A percentile compares a stretch with the other conserved stretches of the same genome.
phyloP scores from a whole-genome alignment of 495 filamentous ascomycete genomes.

The Aspergillus coremiiformis region DNA sequence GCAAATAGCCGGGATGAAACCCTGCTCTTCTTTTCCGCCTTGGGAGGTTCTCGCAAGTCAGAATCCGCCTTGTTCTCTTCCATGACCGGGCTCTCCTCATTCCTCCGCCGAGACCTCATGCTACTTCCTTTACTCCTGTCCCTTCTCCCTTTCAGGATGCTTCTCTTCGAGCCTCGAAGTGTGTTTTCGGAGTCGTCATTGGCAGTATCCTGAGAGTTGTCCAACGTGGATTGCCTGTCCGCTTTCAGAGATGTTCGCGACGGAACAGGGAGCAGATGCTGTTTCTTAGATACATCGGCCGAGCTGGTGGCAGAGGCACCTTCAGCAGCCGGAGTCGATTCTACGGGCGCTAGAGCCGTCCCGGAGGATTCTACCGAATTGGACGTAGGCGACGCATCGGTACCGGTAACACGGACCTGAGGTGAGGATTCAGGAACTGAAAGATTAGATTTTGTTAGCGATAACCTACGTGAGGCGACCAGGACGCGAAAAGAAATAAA shows the following conservation, averaged over 20 bases:
- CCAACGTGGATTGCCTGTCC: constrained; percentile 53
- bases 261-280: constrained; percentile 51
- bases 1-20: constrained; percentile 50
- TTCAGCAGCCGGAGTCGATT: constrained; percentile 13
- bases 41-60: constrained; percentile 31
- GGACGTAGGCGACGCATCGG: constrained; percentile 22
- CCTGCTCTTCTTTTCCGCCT: constrained; percentile 55
- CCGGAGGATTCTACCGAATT: constrained; percentile 21
- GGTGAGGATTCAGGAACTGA: constrained; percentile 28
- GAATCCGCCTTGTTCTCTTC: constrained; percentile 28
- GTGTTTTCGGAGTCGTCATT: constrained; percentile 54
- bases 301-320: constrained; percentile 5
- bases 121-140: constrained; percentile 64
- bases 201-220: constrained; percentile 57
- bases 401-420: constrained; percentile 21
- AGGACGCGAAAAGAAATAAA: not conserved
- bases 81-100: constrained; percentile 36
- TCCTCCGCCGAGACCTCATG: constrained; percentile 44
- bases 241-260: constrained; percentile 62
- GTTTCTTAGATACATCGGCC: constrained; percentile 43
- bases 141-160: constrained; percentile 57
- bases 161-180: constrained; percentile 60
- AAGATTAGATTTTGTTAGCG: constrained; percentile 7
- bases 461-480: constrained; percentile 1
- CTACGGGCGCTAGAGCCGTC: constrained; percentile 15